These are phyloP conservation scores for Gossypium raimondii DNA, from an alignment of 345 rosid species.

Conservation along the genomic window DNA sequence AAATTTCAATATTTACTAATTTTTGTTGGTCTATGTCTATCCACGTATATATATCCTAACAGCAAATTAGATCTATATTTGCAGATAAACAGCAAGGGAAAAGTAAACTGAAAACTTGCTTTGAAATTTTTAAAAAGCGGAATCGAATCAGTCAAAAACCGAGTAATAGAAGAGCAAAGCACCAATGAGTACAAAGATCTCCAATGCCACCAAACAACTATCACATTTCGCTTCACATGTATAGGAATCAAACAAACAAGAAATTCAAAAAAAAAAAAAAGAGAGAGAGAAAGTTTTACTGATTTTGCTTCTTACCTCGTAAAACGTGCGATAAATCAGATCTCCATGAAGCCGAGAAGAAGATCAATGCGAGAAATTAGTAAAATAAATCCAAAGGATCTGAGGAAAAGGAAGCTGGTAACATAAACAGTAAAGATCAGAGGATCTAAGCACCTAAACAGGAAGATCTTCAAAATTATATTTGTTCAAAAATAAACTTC, in stretches of 20 bases:
- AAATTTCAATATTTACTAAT: neutral
- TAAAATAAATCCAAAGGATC: conserved; percentile 27
- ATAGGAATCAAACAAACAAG: conserved; percentile 34
- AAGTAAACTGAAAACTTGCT: neutral
- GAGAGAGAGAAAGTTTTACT: neutral
- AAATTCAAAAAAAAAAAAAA: neutral
- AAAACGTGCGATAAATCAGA: conserved; percentile 34
- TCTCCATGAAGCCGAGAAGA: conserved; percentile 30
- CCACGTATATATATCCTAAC: neutral
- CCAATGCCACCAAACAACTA: neutral
- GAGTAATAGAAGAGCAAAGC: conserved; percentile 1
- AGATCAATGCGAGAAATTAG: conserved; percentile 7
- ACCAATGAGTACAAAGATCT: conserved; percentile 1
- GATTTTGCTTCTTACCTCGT: conserved; percentile 25
- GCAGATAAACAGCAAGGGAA: neutral
- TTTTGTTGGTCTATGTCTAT: neutral
- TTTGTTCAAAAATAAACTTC: no score
- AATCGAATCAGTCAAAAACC: neutral
- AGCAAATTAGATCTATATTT: conserved; percentile 11
- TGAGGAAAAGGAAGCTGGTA: conserved; percentile 8
- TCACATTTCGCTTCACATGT: conserved; percentile 24
- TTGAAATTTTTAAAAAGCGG: neutral
- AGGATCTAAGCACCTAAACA: conserved; percentile 32
- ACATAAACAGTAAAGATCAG: neutral
- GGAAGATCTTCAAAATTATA: conserved; percentile 18